A percentile compares a stretch with the other conserved stretches of the same genome.
Evolutionary conservation across 352 stramenopile genomes (phyloP).

Genomic region (Globisporangium perplexum): DNA sequence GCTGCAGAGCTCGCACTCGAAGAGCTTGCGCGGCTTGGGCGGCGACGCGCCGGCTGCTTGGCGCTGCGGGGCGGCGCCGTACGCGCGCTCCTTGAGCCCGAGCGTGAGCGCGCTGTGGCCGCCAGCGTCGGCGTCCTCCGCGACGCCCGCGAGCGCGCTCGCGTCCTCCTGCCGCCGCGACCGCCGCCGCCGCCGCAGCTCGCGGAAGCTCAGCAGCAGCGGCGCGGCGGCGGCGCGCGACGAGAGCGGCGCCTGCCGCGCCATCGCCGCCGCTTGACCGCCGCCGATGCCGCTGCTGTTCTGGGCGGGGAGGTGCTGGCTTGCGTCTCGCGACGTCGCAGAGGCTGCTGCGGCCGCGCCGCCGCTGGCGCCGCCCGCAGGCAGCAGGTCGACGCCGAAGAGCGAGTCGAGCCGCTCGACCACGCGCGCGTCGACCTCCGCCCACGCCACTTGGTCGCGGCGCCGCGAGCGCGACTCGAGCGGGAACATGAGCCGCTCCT

Average conservation of each 20-base stretch:
- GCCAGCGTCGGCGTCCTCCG: neutral
- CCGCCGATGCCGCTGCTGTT: neutral
- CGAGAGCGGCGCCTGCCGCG: constrained; percentile 1
- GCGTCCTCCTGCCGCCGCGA: constrained; percentile 1
- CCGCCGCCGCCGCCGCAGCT: constrained; percentile 10
- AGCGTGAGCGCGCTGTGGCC: constrained; percentile 1
- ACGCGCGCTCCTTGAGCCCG: constrained; percentile 9
- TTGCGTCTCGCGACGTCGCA: neutral
- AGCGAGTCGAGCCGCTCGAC: constrained; percentile 31
- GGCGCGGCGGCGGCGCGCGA: neutral
- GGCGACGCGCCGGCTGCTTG: neutral
- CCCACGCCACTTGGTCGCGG: constrained; percentile 24
- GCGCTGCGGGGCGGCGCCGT: neutral
- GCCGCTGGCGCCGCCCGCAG: neutral
- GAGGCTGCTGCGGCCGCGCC: neutral
- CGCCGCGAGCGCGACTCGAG: constrained; percentile 23
- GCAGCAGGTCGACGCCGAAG: constrained; percentile 12
- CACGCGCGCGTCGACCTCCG: constrained; percentile 19
- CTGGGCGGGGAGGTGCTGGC: neutral
- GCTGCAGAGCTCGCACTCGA: constrained; percentile 35
- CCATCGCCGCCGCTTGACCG: neutral
- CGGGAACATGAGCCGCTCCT: constrained; percentile 30
- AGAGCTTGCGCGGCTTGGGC: too few relatives aligned
- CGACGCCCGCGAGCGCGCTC: constrained; percentile 4
- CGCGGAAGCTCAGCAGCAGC: constrained; percentile 10